Base-by-base conservation (phyloP, 2,329 filamentous ascomycete genomes). In the Colletotrichum sp. region DNA sequence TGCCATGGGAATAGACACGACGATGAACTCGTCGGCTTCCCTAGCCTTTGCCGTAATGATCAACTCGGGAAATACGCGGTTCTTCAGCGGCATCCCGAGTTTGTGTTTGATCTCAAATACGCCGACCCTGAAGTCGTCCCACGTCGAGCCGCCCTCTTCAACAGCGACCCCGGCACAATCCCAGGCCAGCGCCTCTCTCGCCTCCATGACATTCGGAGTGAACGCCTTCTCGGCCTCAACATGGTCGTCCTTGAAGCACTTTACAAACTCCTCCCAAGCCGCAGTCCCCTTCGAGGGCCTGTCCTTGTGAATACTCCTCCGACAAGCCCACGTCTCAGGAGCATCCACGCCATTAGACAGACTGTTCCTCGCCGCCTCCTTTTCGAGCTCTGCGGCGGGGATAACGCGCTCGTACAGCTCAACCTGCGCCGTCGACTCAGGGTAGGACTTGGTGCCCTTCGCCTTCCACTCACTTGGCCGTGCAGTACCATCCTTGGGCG, bases 101-200 rank as follows among this genome's bases (percentile, higher is more conserved):
- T 87, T 87, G 82, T 95, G 94, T 71, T 89, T 89, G 88, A 94
- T 94, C 85, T 95, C 92, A 77, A 90, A 89, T 26, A 94, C 85
- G 79, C 81, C 80, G 21, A 92, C 83, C 36, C 84, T 85, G 79
- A 91, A 89, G 60, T 86, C 82, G 1, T 80, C 83, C 89, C 90
- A 92, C 26, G 72, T 81, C 68, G 82, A 80, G 1, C 81, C 86
- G 8, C 81, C 83, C n/a, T 84, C 81, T 21, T 83, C 80, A 6
- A 87, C 78, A 55, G 86, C 84, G 16, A 88, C 80, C 10, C 82
- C 87, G 6, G 59, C 80, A 71, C 87, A 89, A 68, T 88, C 86
- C 89, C 89, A 91, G 28, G 81, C 81, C 76, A 86, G 85, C 39
- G 85, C 82, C 71, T 84, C 80, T 70, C 80, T 80, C 16, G 84